These are phyloP conservation scores for Leptographium lundbergii DNA, from an alignment of 2,329 filamentous ascomycete species.

Conservation along the genomic window DNA sequence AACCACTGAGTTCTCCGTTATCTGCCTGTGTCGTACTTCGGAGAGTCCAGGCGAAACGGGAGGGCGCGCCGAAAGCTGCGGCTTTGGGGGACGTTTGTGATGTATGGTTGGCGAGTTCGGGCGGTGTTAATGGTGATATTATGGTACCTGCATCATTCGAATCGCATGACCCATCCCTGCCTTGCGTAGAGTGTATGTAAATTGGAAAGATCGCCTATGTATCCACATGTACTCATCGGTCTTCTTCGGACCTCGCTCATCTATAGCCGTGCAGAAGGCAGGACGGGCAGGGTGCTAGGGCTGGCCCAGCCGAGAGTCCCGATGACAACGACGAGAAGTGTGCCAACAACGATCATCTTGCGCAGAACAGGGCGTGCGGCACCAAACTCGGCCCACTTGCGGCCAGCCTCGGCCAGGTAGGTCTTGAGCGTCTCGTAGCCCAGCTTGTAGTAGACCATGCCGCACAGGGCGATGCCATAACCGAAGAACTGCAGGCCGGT, in stretches of 20 bases:
- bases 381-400: slow-evolving; percentile 80
- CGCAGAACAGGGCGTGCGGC: slow-evolving; percentile 62
- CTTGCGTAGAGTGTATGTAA: not conserved
- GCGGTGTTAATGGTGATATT: not conserved
- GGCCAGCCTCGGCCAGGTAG: slow-evolving; percentile 57
- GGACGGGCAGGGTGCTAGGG: slow-evolving; percentile 3
- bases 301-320: slow-evolving; percentile 44
- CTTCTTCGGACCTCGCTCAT: not conserved
- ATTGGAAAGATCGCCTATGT: not conserved
- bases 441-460: slow-evolving; percentile 79
- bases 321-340: slow-evolving; percentile 52
- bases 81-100: not conserved
- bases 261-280: not conserved
- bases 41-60: not conserved
- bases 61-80: not conserved
- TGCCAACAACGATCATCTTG: slow-evolving; percentile 60
- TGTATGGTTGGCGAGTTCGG: not conserved
- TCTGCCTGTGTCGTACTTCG: slow-evolving; percentile 4
- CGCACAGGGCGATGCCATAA: slow-evolving; percentile 66
- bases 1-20: not conserved
- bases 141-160: not conserved
- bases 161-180: not conserved
- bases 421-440: slow-evolving; percentile 73
- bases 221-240: not conserved
- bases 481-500: slow-evolving; percentile 69